Evolutionary conservation across 2,329 filamentous ascomycete species (phyloP), one percentile per base, ranked within the genome.

Genomic region (Curvularia lunata): DNA sequence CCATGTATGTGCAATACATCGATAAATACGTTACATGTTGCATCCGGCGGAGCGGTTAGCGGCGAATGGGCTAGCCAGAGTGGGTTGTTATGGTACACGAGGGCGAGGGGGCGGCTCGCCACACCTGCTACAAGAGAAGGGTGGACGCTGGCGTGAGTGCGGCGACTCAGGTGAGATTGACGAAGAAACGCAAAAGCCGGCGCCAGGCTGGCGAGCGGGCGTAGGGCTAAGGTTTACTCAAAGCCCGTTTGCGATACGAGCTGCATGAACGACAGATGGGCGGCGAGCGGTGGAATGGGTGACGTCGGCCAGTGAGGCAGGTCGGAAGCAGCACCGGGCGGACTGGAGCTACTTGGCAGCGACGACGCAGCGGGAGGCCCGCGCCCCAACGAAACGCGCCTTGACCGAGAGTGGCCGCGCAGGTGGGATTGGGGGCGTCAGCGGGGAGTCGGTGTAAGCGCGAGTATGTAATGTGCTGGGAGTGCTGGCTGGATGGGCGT

Each of bases 121-220:
- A 65, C 42, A 69, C 62, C 49, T 69, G 41, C 68, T 69, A 6
- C 54, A 56, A 56, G 48, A 49, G 54, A 45, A 41, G 21, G 28
- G 40, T 42, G 46, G 37, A 48, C 47, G 37, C 16, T 38, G 41
- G 27, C 28, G 54, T 13, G 37, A 48, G 28, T 23, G 38, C 12
- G 41, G 23, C 49, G 43, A 54, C 46, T 45, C 55, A 58, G 50
- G 43, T 49, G 23, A 38, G 50, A 48, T n/a, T 21, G 16, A 37
- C 6, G 51, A 27, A 28, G 13, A 32, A 27, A 19, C 37, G 28
- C 55, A 30, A 48, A 27, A 30, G 32, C 16, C 23, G 46, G 19
- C 28, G 28, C 21, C n/a, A 13, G 38, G 40, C 23, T 49, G 32
- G 45, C 13, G 7, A 43, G 27, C 8, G 48, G 38, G 28, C 25